Evolutionary conservation across 2,329 filamentous ascomycete genomes (phyloP), one percentile per base, ranked within the genome.

Genomic region (Dryadomyces sulphureus): DNA sequence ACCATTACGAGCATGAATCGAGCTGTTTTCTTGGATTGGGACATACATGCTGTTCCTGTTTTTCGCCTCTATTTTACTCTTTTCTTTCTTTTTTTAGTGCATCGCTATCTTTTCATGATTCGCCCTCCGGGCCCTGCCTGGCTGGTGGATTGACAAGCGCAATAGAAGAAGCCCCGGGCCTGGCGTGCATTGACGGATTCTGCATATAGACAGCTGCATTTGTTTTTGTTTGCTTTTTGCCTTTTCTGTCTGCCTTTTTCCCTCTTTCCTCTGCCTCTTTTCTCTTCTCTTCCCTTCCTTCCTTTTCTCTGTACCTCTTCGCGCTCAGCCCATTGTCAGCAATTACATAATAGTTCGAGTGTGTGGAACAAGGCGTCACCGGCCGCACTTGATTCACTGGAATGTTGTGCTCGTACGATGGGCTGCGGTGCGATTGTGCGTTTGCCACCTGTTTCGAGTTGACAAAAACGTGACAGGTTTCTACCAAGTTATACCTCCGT

Each of bases 121-220:
- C 21, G 21, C 20, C 12, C 7, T 21, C 21, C n/a, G 27, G 27
- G 27, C 27, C 9, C 27, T 9, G 27, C 27, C 27, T 32, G 27
- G 27, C 27, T 12, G 27, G 11, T 14, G 27, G 16, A 14, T 32
- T 32, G 27, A 32, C 27, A 32, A 9, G 3, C 11, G 27, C 27
- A 32, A 32, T 32, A n/a, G 27, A 12, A 14, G 27, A 32, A 32
- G 27, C 27, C 27, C 27, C 27, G 27, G 21, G 27, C 27, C 27
- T 32, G 27, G 27, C 27, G 27, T 32, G 35, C 43, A 43, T 25
- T 7, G 27, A 38, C 38, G 47, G 42, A 49, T 46, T 30, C 48
- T 49, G 45, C 49, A 52, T 49, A 50, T 48, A 49, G 45, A 32
- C 41, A 22, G 50, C 41, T 46, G 38, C 43, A 32, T 43, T 46